phyloP scores from a whole-genome alignment of 176 grass and related monocot species.

The Pharus latifolius region DNA sequence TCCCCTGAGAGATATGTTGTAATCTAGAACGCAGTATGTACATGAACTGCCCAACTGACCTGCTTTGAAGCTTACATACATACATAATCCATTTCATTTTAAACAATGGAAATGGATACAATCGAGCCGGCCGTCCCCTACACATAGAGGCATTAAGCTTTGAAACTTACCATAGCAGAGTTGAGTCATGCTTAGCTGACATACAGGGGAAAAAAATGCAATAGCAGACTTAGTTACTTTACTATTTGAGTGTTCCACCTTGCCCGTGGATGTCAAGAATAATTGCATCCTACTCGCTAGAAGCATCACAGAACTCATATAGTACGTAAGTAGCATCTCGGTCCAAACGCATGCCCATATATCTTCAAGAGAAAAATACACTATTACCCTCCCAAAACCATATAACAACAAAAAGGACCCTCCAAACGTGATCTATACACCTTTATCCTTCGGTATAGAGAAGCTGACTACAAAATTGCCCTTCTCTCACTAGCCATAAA shows the following conservation, averaged over 20 bases:
- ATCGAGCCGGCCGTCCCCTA: too few relatives aligned
- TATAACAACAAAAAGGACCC: neutral
- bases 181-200: neutral
- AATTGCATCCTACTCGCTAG: too few relatives aligned
- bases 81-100: neutral
- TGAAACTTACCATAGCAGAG: neutral
- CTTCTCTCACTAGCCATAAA: too few relatives aligned
- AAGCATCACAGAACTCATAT: too few relatives aligned
- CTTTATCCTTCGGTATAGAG: too few relatives aligned
- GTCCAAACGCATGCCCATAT: too few relatives aligned
- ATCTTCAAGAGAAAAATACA: neutral
- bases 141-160: neutral
- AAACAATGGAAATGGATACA: neutral
- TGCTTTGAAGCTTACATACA: neutral
- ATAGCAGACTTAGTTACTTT: too few relatives aligned
- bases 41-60: conserved; percentile 74
- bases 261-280: too few relatives aligned
- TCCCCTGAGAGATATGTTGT: conserved; percentile 45
- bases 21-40: conserved; percentile 52
- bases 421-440: too few relatives aligned
- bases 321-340: too few relatives aligned
- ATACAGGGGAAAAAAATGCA: neutral
- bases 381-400: neutral
- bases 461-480: too few relatives aligned
- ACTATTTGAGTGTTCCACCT: neutral